Evolutionary conservation across 1,284 basidiomycete genomes (phyloP).

Genomic region (Bondarzewia mesenterica): DNA sequence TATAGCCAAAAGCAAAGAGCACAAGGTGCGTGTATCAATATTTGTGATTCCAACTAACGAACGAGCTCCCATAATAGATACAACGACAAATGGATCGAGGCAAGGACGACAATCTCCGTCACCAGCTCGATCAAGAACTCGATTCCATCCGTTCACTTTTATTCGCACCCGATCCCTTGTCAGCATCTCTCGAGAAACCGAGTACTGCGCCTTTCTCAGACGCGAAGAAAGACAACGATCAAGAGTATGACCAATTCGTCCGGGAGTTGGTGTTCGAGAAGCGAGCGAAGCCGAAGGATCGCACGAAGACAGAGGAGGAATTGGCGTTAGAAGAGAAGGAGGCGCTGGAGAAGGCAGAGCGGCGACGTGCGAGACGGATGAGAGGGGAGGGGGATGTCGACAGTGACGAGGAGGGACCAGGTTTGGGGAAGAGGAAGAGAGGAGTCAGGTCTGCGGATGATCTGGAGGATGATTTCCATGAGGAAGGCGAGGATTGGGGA

Average conservation of each 20-base stretch:
- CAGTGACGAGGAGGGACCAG: slow-evolving; percentile 51
- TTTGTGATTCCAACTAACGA: background rate
- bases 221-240: slow-evolving; percentile 25
- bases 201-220: slow-evolving; percentile 1
- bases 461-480: slow-evolving; percentile 84
- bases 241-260: slow-evolving; percentile 87
- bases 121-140: slow-evolving; percentile 86
- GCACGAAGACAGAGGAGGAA: slow-evolving; percentile 96
- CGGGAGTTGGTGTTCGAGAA: slow-evolving; percentile 91
- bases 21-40: slow-evolving; percentile 55
- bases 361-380: slow-evolving; percentile 78
- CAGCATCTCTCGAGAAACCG: slow-evolving; percentile 16
- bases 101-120: slow-evolving; percentile 79
- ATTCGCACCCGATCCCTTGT: slow-evolving; percentile 45
- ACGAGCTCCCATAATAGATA: slow-evolving; percentile 37
- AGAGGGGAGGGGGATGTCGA: slow-evolving; percentile 66
- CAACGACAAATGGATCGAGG: slow-evolving; percentile 85
- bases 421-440: slow-evolving; percentile 27
- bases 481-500: slow-evolving; percentile 39
- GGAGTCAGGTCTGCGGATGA: slow-evolving; percentile 66
- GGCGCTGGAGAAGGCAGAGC: slow-evolving; percentile 80
- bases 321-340: slow-evolving; percentile 85
- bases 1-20: slow-evolving; percentile 93
- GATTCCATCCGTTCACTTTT: slow-evolving; percentile 78
- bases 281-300: slow-evolving; percentile 89